Evolutionary conservation across 2,329 filamentous ascomycete species (phyloP), one percentile per base, ranked within the genome.

Genomic region (Aureobasidium sp.): DNA sequence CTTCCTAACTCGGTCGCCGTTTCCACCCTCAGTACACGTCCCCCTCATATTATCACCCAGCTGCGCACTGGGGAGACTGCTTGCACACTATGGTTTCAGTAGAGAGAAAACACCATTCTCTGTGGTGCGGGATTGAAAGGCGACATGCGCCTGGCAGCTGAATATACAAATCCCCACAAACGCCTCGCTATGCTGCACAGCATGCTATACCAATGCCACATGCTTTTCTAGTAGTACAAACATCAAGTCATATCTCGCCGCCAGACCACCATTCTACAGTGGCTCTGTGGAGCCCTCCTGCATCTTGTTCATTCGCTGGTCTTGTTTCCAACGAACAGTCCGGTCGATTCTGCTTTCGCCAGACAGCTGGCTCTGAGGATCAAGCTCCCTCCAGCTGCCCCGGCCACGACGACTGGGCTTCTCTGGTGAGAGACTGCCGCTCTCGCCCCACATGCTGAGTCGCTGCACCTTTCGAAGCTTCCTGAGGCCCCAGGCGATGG

Each of bases 401-500:
- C 70, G 57, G 20, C 75, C 66, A 27, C 66, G 62, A 14, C 64
- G 53, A 2, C 62, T 61, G 17, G 57, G 47, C 39, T 52, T 52
- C 58, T 51, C 73, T 62, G 70, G 71, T 56, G 66, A 64, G 17
- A 61, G 48, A 37, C 66, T 64, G 2, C 79, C 80, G 1, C 77
- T 75, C 70, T 84, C 82, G 47, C 84, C 85, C 81, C 84, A 92
- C 91, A 97, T 96, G 71, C 88, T 90, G 66, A 97, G 86, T 64
- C 91, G 84, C 78, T 96, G 91, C 29, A 96, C 89, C 72, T 88
- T 89, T 66, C 90, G 86, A 66, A 99, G 82, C 75, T 91, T 95
- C 58, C 82, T 81, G 52, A 97, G 81, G 5, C 94, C 92, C 75
- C 93, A 96, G 69, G 84, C 83, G 77, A 89, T 93, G 57, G 96